Evolutionary conservation across 2,329 filamentous ascomycete species (phyloP).

Genomic region (Paraconiothyrium brasiliense): DNA sequence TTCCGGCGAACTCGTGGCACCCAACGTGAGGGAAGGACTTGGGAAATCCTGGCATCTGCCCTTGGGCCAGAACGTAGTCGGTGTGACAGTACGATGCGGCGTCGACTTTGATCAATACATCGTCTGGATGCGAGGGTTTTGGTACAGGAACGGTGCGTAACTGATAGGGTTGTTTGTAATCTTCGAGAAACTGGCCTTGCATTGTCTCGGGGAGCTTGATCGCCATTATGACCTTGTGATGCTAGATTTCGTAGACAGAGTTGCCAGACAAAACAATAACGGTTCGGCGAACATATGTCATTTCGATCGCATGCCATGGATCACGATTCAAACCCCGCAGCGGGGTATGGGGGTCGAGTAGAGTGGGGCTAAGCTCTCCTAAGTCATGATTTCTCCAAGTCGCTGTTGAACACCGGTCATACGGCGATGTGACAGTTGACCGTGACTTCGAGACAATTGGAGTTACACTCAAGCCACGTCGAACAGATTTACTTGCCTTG

Average conservation of each 20-base stretch:
- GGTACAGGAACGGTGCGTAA: constrained; percentile 52
- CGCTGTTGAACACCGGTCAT: neutral
- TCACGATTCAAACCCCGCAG: constrained; percentile 32
- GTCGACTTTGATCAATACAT: constrained; percentile 57
- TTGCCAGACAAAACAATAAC: neutral
- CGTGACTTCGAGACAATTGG: neutral
- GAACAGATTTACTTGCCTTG: neutral
- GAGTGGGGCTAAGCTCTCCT: constrained; percentile 34
- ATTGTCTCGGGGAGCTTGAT: constrained; percentile 39
- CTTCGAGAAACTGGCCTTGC: constrained; percentile 54
- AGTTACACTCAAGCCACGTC: neutral
- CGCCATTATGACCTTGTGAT: constrained; percentile 24
- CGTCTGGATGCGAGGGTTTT: constrained; percentile 39
- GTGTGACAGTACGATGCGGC: constrained; percentile 61
- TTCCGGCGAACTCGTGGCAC: constrained; percentile 59
- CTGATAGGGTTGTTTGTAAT: constrained; percentile 54
- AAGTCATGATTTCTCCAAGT: neutral
- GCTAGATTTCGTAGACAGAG: neutral
- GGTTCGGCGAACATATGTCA: neutral
- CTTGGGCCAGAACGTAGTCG: constrained; percentile 50
- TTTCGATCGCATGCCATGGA: neutral
- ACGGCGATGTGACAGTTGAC: neutral
- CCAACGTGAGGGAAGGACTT: constrained; percentile 55
- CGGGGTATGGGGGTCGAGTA: constrained; percentile 27
- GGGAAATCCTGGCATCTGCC: constrained; percentile 39